A percentile compares a stretch with the other conserved stretches of the same genome.
Evolutionary conservation across 129 eudicot species (phyloP).

Genomic region (Tagetes erecta): DNA sequence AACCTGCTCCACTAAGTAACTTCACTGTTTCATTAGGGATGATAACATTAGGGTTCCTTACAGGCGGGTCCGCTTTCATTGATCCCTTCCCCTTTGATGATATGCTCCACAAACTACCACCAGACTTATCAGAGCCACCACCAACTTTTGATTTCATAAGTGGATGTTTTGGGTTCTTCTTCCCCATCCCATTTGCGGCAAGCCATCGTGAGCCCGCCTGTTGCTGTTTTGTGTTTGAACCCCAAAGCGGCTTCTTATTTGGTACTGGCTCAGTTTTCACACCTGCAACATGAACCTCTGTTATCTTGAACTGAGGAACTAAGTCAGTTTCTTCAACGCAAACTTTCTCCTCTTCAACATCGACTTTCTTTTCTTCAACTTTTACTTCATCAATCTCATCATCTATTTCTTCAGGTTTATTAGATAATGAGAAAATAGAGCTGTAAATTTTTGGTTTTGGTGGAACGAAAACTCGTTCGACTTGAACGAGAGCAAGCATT

Average conservation of each 20-base stretch:
- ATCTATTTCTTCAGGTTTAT: slow-evolving; percentile 39
- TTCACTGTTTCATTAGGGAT: slow-evolving; percentile 61
- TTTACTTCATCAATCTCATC: slow-evolving; percentile 33
- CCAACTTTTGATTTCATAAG: slow-evolving; percentile 59
- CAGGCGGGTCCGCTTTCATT: slow-evolving; percentile 51
- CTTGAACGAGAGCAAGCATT: slow-evolving; percentile 94
- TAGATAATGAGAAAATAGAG: slow-evolving; percentile 34
- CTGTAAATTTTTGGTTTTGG: slow-evolving; percentile 63
- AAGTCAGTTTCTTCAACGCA: slow-evolving; percentile 39
- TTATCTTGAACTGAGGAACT: slow-evolving; percentile 64
- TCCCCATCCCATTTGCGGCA: slow-evolving; percentile 96
- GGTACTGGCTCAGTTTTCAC: slow-evolving; percentile 53
- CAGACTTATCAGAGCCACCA: slow-evolving; percentile 46
- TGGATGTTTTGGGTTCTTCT: slow-evolving; percentile 77
- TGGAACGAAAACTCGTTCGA: slow-evolving; percentile 82
- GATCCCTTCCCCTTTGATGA: slow-evolving; percentile 68
- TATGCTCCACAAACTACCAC: slow-evolving; percentile 78
- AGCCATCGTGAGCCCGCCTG: slow-evolving; percentile 97
- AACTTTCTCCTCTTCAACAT: slow-evolving; percentile 31
- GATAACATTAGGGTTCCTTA: slow-evolving; percentile 68
- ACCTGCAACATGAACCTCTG: slow-evolving; percentile 89
- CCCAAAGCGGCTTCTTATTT: slow-evolving; percentile 83
- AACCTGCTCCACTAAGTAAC: slow-evolving; percentile 50
- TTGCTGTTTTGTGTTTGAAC: slow-evolving; percentile 56
- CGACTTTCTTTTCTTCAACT: slow-evolving; percentile 30